phyloP scores from a whole-genome alignment of 805 yeast species.

The Sugiyamaella americana region DNA sequence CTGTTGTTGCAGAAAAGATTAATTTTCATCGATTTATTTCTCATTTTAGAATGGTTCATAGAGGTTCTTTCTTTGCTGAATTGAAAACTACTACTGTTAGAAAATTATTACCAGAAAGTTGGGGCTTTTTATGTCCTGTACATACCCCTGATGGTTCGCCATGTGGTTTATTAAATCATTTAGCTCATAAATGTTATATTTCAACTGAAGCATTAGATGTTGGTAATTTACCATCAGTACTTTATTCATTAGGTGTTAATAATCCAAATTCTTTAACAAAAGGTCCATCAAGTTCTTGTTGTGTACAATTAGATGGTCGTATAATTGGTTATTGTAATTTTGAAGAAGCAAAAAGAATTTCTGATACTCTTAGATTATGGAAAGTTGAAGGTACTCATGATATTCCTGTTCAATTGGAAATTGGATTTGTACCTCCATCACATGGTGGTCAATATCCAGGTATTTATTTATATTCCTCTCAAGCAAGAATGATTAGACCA shows the following conservation, averaged over 20 bases:
- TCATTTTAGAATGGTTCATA: conserved; percentile 99
- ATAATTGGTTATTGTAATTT: conserved; percentile 94
- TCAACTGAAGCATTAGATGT: conserved; percentile 74
- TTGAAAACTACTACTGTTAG: conserved; percentile 96
- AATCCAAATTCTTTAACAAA: conserved; percentile 73
- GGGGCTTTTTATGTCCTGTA: conserved; percentile 99
- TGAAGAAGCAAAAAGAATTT: conserved; percentile 75
- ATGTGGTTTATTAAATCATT: conserved; percentile 94
- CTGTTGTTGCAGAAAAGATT: conserved; percentile 98
- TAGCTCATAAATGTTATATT: conserved; percentile 89
- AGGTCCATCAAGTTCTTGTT: conserved; percentile 82
- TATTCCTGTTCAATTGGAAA: conserved; percentile 82
- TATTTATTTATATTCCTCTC: conserved; percentile 82
- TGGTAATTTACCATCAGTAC: conserved; percentile 57
- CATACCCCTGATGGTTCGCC: conserved; percentile 99
- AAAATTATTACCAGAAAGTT: conserved; percentile 91
- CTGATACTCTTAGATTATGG: conserved; percentile 88
- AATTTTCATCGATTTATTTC: conserved; percentile 94
- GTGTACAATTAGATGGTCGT: conserved; percentile 90
- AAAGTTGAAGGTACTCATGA: conserved; percentile 75
- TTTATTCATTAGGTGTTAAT: conserved; percentile 65
- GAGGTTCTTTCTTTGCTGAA: conserved; percentile 99
- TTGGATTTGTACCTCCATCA: conserved; percentile 96
- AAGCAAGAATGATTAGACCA: conserved; percentile 93
- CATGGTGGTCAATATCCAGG: conserved; percentile 97